A percentile compares a stretch with the other conserved stretches of the same genome.
Evolutionary conservation across 2,329 filamentous ascomycete species (phyloP).

Genomic region (Paracoccidioides lutzii): DNA sequence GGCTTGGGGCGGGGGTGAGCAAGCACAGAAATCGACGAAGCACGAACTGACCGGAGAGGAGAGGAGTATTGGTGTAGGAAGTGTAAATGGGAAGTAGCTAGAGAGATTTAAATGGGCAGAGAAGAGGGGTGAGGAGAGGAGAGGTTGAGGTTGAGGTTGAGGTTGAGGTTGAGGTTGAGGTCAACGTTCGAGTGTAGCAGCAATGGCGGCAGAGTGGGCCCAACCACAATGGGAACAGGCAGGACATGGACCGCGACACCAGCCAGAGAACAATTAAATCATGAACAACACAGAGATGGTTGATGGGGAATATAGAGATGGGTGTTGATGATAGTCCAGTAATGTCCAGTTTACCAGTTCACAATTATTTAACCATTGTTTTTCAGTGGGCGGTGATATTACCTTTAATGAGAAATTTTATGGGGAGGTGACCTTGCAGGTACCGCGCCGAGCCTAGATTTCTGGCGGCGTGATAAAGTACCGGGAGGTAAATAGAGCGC

Average conservation of each 20-base stretch:
- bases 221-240: not conserved
- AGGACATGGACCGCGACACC: not conserved
- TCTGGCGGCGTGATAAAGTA: not conserved
- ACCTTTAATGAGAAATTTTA: not conserved
- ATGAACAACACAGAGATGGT: not conserved
- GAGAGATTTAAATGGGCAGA: not conserved
- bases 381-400: too few species aligned
- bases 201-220: not conserved
- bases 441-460: not conserved
- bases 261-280: not conserved
- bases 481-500: not conserved
- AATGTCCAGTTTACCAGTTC: too few species aligned
- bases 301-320: too few species aligned
- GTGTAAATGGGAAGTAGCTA: not conserved
- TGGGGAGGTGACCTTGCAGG: not conserved
- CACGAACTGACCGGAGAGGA: not conserved
- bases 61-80: not conserved
- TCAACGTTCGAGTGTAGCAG: not conserved
- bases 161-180: not conserved
- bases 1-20: slow-evolving; percentile 1
- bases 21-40: slow-evolving; percentile 1
- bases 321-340: too few species aligned
- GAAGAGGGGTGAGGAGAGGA: not conserved
- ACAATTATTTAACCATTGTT: too few species aligned
- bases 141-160: not conserved